Percentiles rank a stretch among this genome's conserved stretches.
phyloP scores from a whole-genome alignment of 257 asterid species.

The Solanum lignicaule region DNA sequence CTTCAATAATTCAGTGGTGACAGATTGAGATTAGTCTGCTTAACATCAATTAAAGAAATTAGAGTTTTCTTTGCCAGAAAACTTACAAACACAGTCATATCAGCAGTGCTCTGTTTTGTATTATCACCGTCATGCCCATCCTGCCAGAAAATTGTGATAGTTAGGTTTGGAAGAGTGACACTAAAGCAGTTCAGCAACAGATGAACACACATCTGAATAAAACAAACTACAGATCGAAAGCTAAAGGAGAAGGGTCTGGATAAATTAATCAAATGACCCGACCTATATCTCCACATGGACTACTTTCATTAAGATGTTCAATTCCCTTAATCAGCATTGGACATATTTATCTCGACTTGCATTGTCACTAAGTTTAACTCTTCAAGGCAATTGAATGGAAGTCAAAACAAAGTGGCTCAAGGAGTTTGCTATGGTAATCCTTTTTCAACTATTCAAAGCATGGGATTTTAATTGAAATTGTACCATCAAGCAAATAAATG shows the following conservation, averaged over 20 bases:
- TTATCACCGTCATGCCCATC: conserved; percentile 62
- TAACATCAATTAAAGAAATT: neutral
- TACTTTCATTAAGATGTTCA: neutral
- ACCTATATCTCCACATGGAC: neutral
- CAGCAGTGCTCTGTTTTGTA: conserved; percentile 61
- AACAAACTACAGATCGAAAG: neutral
- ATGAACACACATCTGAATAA: neutral
- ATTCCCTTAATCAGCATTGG: neutral
- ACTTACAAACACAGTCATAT: conserved; percentile 86
- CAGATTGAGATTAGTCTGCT: neutral
- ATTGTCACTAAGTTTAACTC: neutral
- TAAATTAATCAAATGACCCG: neutral
- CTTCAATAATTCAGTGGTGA: neutral
- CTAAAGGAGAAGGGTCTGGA: neutral
- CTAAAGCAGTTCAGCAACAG: neutral
- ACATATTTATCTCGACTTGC: neutral
- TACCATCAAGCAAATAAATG: neutral
- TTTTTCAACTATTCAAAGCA: neutral
- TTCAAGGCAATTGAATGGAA: neutral
- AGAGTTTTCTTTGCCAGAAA: neutral
- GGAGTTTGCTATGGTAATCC: neutral
- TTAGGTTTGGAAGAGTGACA: neutral
- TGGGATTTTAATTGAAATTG: neutral
- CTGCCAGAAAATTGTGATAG: conserved; percentile 24
- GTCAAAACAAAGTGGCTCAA: neutral